Conservation (phyloP, 1,284 basidiomycete genomes). For the Tetrapyrgos nigripes region DNA sequence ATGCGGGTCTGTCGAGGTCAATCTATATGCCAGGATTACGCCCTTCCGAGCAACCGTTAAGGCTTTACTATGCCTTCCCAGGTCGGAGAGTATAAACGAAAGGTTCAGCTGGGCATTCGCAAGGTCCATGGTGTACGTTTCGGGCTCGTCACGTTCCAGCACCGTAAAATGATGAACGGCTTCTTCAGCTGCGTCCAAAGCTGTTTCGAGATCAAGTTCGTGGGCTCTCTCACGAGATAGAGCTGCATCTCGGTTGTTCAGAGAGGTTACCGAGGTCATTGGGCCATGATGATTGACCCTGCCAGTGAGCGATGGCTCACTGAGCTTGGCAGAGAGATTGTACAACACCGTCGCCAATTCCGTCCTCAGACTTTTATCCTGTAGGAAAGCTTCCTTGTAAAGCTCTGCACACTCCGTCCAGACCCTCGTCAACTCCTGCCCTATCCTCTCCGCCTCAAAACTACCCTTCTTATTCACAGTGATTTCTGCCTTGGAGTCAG, state of each 20-base stretch:
- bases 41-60: constrained; percentile 12
- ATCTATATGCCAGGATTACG: constrained; percentile 11
- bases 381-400: constrained; percentile 15
- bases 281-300: neutral
- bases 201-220: constrained; percentile 1
- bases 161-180: constrained; percentile 18
- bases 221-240: neutral
- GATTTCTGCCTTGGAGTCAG: constrained; percentile 1
- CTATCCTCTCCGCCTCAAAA: neutral
- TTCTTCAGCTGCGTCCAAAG: constrained; percentile 15
- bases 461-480: neutral
- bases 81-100: constrained; percentile 15
- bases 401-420: constrained; percentile 14
- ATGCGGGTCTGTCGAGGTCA: constrained; percentile 10
- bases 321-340: constrained; percentile 14
- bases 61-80: constrained; percentile 10
- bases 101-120: constrained; percentile 16
- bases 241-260: neutral
- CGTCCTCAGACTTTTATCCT: constrained; percentile 15
- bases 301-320: constrained; percentile 3
- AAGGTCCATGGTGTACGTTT: constrained; percentile 14
- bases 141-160: constrained; percentile 15
- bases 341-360: constrained; percentile 19
- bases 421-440: constrained; percentile 3
- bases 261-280: neutral